Evolutionary conservation across 805 yeast genomes (phyloP), one percentile per base, ranked within the genome.

Genomic region (Yamadazyma kitorensis): DNA sequence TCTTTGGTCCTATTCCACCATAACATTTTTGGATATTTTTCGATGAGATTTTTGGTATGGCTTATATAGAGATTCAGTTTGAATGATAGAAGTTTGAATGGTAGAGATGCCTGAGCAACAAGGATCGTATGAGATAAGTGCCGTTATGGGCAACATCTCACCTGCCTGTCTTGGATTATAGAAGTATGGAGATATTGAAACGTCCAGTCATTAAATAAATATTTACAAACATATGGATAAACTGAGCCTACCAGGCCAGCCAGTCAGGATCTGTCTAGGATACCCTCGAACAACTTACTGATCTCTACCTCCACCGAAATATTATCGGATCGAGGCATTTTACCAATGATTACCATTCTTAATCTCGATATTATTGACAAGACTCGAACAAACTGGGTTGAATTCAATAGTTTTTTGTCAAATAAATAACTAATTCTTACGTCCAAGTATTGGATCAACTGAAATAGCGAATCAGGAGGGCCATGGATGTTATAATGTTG

Each of bases 201-300:
- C n/a, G n/a, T n/a, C n/a, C n/a, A n/a, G n/a, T n/a, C n/a, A n/a
- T n/a, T n/a, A n/a, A n/a, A n/a, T n/a, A n/a, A n/a, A n/a, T n/a
- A n/a, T n/a, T n/a, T n/a, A n/a, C n/a, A n/a, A n/a, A 8, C 23
- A 20, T 20, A 20, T 9, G 23, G 8, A 11, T 9, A 20, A 20
- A 20, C 11, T 20, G 11, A 11, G 23, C 23, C 11, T n/a, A n/a
- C n/a, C n/a, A n/a, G n/a, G n/a, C n/a, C n/a, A n/a, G 20, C 13
- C 12, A 30, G 6, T 17, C 23, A 51, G 5, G 47, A 26, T 34
- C 70, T 40, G 17, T 64, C 71, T 12, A 64, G 45, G 8, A 62
- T 39, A 0, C 72, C 72, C 42, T 67, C 69, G 34, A 67, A 64
- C 3, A 66, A 34, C 15, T 61, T 47, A 14, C 69, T 59, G 9